These are phyloP conservation scores for Flaveria trinervia DNA, from an alignment of 129 eudicot species.

Conservation along the genomic window DNA sequence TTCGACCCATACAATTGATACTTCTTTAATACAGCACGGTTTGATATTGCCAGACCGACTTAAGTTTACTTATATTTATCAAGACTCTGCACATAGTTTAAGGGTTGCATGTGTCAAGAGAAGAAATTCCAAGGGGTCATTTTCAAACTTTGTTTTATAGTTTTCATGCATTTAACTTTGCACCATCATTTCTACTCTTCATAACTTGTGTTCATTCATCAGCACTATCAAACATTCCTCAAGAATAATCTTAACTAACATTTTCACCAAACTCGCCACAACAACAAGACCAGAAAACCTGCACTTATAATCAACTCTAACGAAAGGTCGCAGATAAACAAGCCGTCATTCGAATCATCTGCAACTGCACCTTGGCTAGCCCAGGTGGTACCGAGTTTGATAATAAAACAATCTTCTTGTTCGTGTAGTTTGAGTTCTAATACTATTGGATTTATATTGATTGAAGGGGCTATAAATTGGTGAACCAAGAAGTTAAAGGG, in stretches of 20 bases:
- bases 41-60: too few relatives aligned
- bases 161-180: not conserved
- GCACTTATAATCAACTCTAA: not conserved
- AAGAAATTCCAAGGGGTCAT: not conserved
- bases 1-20: too few relatives aligned
- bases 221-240: not conserved
- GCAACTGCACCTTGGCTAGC: not conserved
- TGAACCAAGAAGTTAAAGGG: too few relatives aligned
- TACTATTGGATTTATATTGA: too few relatives aligned
- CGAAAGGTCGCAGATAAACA: not conserved
- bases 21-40: too few relatives aligned
- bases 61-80: not conserved
- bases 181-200: not conserved
- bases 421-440: too few relatives aligned
- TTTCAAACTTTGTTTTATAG: not conserved
- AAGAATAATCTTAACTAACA: not conserved
- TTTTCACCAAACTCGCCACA: not conserved
- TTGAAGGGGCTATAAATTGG: too few relatives aligned
- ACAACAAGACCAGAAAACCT: not conserved
- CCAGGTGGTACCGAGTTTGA: not conserved
- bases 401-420: too few relatives aligned
- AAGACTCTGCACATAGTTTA: not conserved
- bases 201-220: not conserved
- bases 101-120: not conserved
- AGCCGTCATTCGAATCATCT: not conserved